Evolutionary conservation across 179 eudicot species (phyloP).

Genomic region (Sideroxylon spinosum): DNA sequence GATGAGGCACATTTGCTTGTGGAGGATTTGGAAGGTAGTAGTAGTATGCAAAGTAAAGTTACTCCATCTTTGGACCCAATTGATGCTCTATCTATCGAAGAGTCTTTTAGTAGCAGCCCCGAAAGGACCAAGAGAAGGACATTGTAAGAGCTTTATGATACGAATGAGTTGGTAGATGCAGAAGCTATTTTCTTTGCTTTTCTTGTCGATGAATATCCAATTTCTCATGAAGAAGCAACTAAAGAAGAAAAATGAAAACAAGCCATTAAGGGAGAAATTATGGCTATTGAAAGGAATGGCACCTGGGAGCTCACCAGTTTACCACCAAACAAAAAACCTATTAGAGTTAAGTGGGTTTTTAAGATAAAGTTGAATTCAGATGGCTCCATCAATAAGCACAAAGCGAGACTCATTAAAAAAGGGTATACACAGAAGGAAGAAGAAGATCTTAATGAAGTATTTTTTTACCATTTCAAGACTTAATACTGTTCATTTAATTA

Average conservation of each 20-base stretch:
- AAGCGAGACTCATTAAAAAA: neutral
- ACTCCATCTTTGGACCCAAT: too few relatives aligned
- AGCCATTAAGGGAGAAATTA: neutral
- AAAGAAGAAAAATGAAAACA: neutral
- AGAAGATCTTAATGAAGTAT: slow-evolving; percentile 3
- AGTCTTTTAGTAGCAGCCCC: neutral
- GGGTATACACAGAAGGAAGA: neutral
- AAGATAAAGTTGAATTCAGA: slow-evolving; percentile 3
- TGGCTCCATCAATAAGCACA: neutral
- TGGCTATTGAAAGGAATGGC: neutral
- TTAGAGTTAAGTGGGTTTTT: neutral
- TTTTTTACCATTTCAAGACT: slow-evolving; percentile 6
- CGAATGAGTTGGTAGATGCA: neutral
- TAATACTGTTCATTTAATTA: neutral
- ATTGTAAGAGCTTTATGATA: neutral
- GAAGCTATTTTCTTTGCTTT: neutral
- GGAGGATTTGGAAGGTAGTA: neutral
- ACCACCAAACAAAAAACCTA: neutral
- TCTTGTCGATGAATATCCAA: neutral
- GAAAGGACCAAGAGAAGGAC: too few relatives aligned
- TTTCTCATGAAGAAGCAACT: neutral
- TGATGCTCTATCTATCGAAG: neutral
- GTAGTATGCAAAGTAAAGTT: neutral
- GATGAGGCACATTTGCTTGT: too few relatives aligned
- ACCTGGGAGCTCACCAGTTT: neutral